Base-by-base conservation (phyloP, 768 basidiomycete species). In the Boletales sp. region DNA sequence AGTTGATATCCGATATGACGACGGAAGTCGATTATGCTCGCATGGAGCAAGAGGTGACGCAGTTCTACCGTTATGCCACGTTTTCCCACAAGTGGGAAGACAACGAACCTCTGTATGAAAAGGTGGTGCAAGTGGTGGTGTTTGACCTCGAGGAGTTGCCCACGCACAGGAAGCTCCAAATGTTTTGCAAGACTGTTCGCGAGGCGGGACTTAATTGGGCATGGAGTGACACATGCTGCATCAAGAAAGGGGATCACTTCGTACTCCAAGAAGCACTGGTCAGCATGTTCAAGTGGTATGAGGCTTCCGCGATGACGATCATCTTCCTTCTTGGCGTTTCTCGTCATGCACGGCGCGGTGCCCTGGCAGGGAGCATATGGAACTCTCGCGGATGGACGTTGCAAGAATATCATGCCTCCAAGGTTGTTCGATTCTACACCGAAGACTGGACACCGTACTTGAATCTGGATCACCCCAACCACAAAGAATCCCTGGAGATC, bases 231-330 rank as follows among this genome's bases (percentile, higher is more conserved):
- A 54, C 49, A 0, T 54, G 49, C n/a, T 54, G 49, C 21, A 54
- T 54, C 6, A 38, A 54, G n/a, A 54, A 54, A 21, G 15, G 8
- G 2, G 37, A 50, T 15, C 38, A 30, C 21, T 17, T 25, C 3
- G 25, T 51, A 2, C 49, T 51, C 1, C 53, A 54, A 17, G 44
- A 51, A 17, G 44, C 53, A 11, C 8, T 56, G 1, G 21, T 44
- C 3, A 17, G 40, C n/a, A 48, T 56, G 55, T 56, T 56, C 34
- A 39, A 35, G 33, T 54, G 52, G 55, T 54, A 53, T 15, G 21
- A 28, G 15, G 34, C 44, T 6, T 53, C 48, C 3, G 25, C 43
- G 3, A 2, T 49, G 21, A 56, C 51, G 5, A 11, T 53, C 18
- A 25, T 53, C 11, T 46, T 43, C 28, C 45, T 54, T 18, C 33